Evolutionary conservation across 2,329 filamentous ascomycete species (phyloP), one percentile per base, ranked within the genome.

Genomic region (Fusarium hostae): DNA sequence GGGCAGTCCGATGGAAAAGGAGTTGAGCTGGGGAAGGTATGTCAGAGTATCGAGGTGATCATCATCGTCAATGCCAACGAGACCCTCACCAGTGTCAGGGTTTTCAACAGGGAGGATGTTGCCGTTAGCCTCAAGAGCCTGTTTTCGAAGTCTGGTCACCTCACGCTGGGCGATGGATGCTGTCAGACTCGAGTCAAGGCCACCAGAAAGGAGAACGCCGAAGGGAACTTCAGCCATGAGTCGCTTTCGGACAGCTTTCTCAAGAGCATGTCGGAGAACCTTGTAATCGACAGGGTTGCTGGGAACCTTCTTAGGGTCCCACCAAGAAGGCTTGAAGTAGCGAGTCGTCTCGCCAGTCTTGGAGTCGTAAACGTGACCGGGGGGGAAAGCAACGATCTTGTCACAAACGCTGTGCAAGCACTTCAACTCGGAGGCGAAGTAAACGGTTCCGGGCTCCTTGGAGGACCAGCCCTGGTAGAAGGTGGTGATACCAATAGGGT

Each of bases 201-300:
- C 96, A 78, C 96, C 96, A 57, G 96, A 99, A 54, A 99, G 87
- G 65, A 99, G 85, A 26, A 99, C 96, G 82, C 96, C 96, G 81
- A 98, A 99, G 20, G 96, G 96, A 39, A 99, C 96, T 84, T 99
- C 96, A 26, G 96, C 96, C 96, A 99, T 99, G 81, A 99, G 87
- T 74, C 96, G 92, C 86, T 99, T 99, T 79, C 95, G 90, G 63
- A 99, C 96, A 15, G 96, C 91, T 82, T 91, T 93, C 87, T 98
- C 96, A 67, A 99, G 87, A 3, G 92, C 91, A 79, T 92, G 88
- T 74, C 96, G 90, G 75, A 99, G 88, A 58, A 89, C 81, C 86
- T 92, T 97, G 81, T 94, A 90, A 84, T 98, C 93, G 66, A 97
- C 85, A 1, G 95, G 94, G 22, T 87, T 91, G 58, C 91, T 87